Evolutionary conservation across 169 alveolate species (phyloP).

Genomic region (Cryptosporidium felis): DNA sequence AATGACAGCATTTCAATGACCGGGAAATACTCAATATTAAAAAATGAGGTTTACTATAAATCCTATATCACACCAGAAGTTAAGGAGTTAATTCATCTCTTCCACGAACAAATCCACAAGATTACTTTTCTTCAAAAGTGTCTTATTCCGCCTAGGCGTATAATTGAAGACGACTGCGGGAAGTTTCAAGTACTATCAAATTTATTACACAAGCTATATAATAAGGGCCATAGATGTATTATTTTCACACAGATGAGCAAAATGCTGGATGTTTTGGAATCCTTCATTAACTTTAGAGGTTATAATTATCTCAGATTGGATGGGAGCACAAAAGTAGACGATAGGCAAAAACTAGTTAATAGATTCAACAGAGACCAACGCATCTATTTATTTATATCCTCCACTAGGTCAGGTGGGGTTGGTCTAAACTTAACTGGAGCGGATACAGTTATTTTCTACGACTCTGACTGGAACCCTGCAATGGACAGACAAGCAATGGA

Average conservation of each 20-base stretch:
- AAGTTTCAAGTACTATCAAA: slow-evolving; percentile 85
- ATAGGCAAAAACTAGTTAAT: slow-evolving; percentile 94
- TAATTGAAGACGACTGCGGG: slow-evolving; percentile 94
- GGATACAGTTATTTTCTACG: slow-evolving; percentile 97
- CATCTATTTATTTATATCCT: slow-evolving; percentile 94
- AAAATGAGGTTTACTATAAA: background rate
- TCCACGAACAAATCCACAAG: background rate
- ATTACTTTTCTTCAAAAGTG: slow-evolving; percentile 34
- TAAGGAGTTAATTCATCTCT: background rate
- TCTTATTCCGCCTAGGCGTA: slow-evolving; percentile 82
- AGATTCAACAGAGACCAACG: slow-evolving; percentile 92
- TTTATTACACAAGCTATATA: slow-evolving; percentile 86
- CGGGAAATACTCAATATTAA: slow-evolving; percentile 25
- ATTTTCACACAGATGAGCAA: slow-evolving; percentile 97
- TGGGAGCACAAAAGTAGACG: slow-evolving; percentile 96
- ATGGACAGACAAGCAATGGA: slow-evolving; percentile 99
- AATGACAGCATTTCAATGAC: background rate
- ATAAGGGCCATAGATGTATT: slow-evolving; percentile 92
- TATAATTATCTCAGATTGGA: slow-evolving; percentile 96
- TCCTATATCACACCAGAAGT: slow-evolving; percentile 9
- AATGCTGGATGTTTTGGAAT: slow-evolving; percentile 96
- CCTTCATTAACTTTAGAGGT: slow-evolving; percentile 92
- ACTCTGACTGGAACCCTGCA: slow-evolving; percentile 99
- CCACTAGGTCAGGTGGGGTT: slow-evolving; percentile 98
- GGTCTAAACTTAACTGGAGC: slow-evolving; percentile 98